A percentile compares a stretch with the other conserved stretches of the same genome.
Conservation (phyloP, 352 stramenopile species). For the Phytophthora ohioensis region DNA sequence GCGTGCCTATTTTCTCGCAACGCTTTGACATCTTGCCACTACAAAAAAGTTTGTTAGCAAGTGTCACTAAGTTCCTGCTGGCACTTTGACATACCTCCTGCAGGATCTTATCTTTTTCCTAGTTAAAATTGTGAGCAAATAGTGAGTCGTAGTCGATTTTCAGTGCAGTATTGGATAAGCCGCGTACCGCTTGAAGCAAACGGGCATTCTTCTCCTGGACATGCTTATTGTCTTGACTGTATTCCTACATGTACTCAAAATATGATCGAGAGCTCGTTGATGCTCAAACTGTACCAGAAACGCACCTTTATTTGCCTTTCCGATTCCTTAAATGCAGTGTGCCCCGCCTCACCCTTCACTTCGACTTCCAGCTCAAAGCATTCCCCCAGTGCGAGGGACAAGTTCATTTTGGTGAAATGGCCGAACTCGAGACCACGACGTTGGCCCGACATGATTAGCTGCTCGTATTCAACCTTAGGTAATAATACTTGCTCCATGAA, state of each 20-base stretch:
- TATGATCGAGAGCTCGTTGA: background rate
- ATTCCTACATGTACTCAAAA: conserved; percentile 27
- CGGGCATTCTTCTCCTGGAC: conserved; percentile 38
- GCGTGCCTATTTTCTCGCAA: conserved; percentile 43
- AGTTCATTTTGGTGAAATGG: conserved; percentile 87
- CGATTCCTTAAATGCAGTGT: conserved; percentile 51
- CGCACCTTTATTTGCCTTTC: conserved; percentile 58
- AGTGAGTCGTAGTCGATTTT: background rate
- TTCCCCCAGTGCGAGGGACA: conserved; percentile 81
- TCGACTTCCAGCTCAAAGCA: conserved; percentile 89
- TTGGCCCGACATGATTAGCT: conserved; percentile 67
- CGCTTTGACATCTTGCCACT: conserved; percentile 61
- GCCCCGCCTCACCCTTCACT: conserved; percentile 49
- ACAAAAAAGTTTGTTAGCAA: background rate
- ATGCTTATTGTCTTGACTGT: conserved; percentile 41
- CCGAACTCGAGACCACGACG: conserved; percentile 82
- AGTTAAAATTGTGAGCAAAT: background rate
- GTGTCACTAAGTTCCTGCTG: background rate
- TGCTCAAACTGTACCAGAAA: background rate
- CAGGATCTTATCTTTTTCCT: conserved; percentile 55
- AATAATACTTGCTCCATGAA: conserved; percentile 91
- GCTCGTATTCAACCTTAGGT: conserved; percentile 75
- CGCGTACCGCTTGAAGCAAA: conserved; percentile 41
- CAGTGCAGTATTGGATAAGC: background rate
- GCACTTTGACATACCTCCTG: conserved; percentile 33